Base-by-base conservation (phyloP, 345 rosid genomes). In the Noccaea caerulescens region DNA sequence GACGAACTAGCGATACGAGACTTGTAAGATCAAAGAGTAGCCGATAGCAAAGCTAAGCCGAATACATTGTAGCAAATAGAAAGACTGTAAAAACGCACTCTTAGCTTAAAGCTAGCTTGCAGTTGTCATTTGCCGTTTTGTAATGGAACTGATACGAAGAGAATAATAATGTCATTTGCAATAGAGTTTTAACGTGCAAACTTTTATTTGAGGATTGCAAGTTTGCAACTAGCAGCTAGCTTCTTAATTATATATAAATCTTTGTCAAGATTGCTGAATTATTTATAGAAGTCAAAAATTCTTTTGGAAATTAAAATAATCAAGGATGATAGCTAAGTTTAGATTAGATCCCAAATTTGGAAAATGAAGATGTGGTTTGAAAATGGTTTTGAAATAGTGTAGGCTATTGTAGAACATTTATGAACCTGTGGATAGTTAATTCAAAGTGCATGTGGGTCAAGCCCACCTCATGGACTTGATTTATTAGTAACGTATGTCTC, bases 401-500 rank as follows among this genome's bases (percentile, higher is more conserved):
- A 44, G 47, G 58, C 25, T 34, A 23, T 41, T 9, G 7, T 44
- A 33, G 63, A 44, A 43, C 10, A 13, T 57, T 13, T 49, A 7
- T 43, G 43, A 62, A 62, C 44, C 54, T 71, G 55, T 20, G 34
- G 42, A 33, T 12, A 62, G n/a, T 32, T 20, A 71, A 61, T 42
- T 42, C 44, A 62, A 37, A 16, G 52, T 34, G 63, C 54, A 43
- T 20, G 60, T 60, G 56, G 76, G 69, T 53, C 76, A 53, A 62
- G 63, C 30, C 76, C 10, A 72, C 63, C 39, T 41, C 53, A 7
- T 52, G 44, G 43, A 58, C 58, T 27, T n/a, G 64, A 69, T 58
- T 46, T 46, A 23, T 46, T 20, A 27, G 65, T 69, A 69, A 36
- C 56, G 73, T 68, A 8, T 58, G 7, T 44, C 5, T 18, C 37